phyloP scores from a whole-genome alignment of 192 early-diverging fungal genomes.

The Coemansia sp. region DNA sequence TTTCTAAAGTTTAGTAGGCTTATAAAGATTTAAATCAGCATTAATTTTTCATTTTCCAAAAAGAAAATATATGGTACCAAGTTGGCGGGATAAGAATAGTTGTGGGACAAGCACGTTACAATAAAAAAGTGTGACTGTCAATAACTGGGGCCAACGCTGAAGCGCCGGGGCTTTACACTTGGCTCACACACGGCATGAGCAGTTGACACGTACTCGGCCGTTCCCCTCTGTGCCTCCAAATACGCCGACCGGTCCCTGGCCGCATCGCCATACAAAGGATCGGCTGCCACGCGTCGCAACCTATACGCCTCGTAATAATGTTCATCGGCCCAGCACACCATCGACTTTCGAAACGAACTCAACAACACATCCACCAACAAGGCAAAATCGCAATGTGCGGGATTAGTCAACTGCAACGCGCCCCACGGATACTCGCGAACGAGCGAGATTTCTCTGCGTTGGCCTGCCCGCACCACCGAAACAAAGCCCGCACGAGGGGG shows the following conservation, averaged over 20 bases:
- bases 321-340: slow-evolving; percentile 79
- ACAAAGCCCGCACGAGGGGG: slow-evolving; percentile 6
- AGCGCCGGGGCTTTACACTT: too few relatives aligned
- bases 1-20: background rate
- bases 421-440: slow-evolving; percentile 89
- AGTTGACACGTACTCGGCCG: too few relatives aligned
- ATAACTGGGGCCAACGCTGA: too few relatives aligned
- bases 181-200: too few relatives aligned
- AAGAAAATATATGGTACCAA: too few relatives aligned
- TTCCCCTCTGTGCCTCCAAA: background rate
- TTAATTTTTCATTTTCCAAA: too few relatives aligned
- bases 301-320: slow-evolving; percentile 90
- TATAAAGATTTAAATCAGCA: too few relatives aligned
- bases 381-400: slow-evolving; percentile 88
- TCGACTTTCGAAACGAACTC: slow-evolving; percentile 84
- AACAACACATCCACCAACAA: slow-evolving; percentile 78
- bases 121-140: too few relatives aligned
- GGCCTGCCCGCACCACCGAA: slow-evolving; percentile 23
- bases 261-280: slow-evolving; percentile 10
- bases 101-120: too few relatives aligned
- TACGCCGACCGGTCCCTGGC: background rate
- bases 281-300: slow-evolving; percentile 23
- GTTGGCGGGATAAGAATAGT: too few relatives aligned
- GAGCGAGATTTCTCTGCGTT: slow-evolving; percentile 57
- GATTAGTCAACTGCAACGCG: slow-evolving; percentile 87